Evolutionary conservation across 139 green algal species (phyloP), one percentile per base, ranked within the genome.

Genomic region (Volvox africanus): DNA sequence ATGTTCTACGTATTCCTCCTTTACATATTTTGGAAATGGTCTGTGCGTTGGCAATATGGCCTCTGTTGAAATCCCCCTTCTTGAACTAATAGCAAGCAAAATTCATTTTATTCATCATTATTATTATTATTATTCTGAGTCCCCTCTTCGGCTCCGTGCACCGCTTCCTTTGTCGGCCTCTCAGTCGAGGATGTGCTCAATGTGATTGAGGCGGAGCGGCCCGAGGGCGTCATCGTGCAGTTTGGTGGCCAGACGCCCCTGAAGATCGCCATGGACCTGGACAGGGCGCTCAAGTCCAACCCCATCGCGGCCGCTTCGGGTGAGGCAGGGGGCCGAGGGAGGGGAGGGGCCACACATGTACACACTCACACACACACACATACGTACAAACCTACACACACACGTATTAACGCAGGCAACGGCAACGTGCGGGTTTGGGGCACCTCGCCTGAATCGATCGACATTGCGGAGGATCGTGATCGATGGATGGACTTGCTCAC

Each of bases 231-330:
- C 95, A 99, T 99, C 80, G 97, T 99, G 89, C 98, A 99, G 96
- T 99, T 99, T 95, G 98, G 98, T 19, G 98, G 98, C 32, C 98
- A 99, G 97, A 99, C 98, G 61, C 98, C 98, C 2, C 95, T 99
- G 36, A 92, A 87, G 62, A 96, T 99, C 28, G 96, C 97, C 35
- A 97, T 95, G 16, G 94, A 88, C 32, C 94, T 99, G 88, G 92
- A 99, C 86, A 92, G 93, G 55, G 94, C 94, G 21, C 95, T 99
- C 28, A 94, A 96, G 37, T 94, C 95, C 30, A 97, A 97, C 92
- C 96, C 95, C 32, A 95, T 99, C 75, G 95, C 96, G 26, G 87
- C 95, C 13, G 95, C 97, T 69, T 94, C 87, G 83, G 96, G 96
- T 95, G 90, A 83, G 91, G 50, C 24, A 21, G 37, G 30, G 71